phyloP scores from a whole-genome alignment of 768 basidiomycete genomes.

The Suillus subluteus region DNA sequence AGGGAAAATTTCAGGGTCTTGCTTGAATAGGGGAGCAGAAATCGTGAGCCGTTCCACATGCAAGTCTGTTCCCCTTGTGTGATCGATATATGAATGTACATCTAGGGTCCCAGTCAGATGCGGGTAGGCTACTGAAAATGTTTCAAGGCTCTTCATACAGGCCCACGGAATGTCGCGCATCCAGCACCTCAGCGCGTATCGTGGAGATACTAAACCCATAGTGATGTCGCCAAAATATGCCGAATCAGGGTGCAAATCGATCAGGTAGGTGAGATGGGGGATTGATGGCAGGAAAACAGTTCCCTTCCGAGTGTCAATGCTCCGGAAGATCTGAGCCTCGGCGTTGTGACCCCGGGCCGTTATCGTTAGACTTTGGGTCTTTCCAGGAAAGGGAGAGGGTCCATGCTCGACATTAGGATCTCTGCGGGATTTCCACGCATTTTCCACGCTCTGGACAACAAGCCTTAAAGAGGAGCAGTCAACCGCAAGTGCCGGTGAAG shows the following conservation, averaged over 20 bases:
- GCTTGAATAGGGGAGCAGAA: not conserved
- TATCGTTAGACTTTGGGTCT: not conserved
- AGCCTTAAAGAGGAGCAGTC: not conserved
- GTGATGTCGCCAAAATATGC: not conserved
- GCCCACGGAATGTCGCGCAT: not conserved
- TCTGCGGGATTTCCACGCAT: too few species aligned
- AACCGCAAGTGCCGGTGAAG: not conserved
- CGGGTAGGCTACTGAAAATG: not conserved
- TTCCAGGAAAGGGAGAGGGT: not conserved
- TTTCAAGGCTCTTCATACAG: not conserved
- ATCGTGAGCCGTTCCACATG: not conserved
- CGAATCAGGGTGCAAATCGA: not conserved
- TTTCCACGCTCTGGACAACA: too few species aligned
- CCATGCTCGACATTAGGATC: not conserved
- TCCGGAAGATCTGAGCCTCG: too few species aligned
- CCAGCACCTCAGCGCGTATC: too few species aligned
- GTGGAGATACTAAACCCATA: too few species aligned
- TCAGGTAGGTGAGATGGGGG: not conserved
- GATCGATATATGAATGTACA: rapidly evolving
- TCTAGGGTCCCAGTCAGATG: not conserved
- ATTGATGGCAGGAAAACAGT: not conserved
- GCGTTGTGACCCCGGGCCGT: not conserved
- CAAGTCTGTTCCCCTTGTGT: not conserved
- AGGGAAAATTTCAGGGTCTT: not conserved
- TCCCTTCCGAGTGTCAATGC: too few species aligned